A percentile compares a stretch with the other conserved stretches of the same genome.
These are phyloP conservation scores for Neocallimastix lanati DNA, from an alignment of 192 early-diverging fungal species.

Conservation along the genomic window DNA sequence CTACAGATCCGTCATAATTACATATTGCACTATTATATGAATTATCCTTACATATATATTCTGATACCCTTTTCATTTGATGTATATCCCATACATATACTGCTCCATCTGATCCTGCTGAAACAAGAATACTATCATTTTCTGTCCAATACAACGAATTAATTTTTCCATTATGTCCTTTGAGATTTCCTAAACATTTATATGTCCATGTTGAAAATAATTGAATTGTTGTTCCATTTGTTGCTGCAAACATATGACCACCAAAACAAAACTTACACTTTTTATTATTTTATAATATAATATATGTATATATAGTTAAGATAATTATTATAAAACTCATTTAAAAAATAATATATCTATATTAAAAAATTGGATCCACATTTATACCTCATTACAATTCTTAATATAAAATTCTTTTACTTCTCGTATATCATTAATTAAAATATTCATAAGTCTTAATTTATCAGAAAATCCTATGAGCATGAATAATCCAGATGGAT, in stretches of 20 bases:
- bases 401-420: constrained; percentile 26
- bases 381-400: constrained; percentile 27
- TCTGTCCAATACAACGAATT: constrained; percentile 24
- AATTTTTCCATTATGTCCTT: constrained; percentile 26
- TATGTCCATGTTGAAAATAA: constrained; percentile 34
- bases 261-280: constrained; percentile 4
- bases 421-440: constrained; percentile 34
- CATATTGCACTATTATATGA: background rate
- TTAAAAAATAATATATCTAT: too few relatives aligned
- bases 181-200: constrained; percentile 14
- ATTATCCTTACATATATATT: constrained; percentile 2
- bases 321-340: too few relatives aligned
- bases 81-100: constrained; percentile 26
- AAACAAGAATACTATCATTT: constrained; percentile 26
- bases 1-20: background rate
- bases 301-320: too few relatives aligned
- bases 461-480: constrained; percentile 29
- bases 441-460: constrained; percentile 30
- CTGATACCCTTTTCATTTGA: constrained; percentile 12
- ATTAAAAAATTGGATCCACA: too few relatives aligned
- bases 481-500: constrained; percentile 37
- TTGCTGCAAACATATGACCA: constrained; percentile 30
- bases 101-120: constrained; percentile 26
- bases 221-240: constrained; percentile 21
- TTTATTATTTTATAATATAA: too few relatives aligned